A percentile compares a stretch with the other conserved stretches of the same genome.
Evolutionary conservation across 1,139 yeast genomes (phyloP).

Genomic region (Arxiozyma bovina): DNA sequence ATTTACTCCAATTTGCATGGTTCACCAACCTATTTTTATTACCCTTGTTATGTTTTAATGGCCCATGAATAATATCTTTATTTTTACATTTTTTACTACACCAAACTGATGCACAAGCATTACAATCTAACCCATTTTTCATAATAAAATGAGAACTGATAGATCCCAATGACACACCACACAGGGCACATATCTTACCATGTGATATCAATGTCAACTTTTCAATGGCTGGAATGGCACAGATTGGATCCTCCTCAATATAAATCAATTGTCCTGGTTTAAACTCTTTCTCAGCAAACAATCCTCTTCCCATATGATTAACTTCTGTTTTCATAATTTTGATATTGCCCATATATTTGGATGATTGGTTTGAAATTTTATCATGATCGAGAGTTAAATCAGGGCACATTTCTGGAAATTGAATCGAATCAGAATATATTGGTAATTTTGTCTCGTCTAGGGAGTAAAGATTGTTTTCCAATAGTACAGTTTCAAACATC

Average conservation of each 20-base stretch:
- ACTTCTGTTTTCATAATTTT: conserved; percentile 20
- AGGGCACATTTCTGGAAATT: conserved; percentile 38
- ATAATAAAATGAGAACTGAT: conserved; percentile 30
- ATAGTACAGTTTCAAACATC: conserved; percentile 45
- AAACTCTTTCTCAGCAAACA: conserved; percentile 39
- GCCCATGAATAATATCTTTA: conserved; percentile 43
- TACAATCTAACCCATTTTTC: conserved; percentile 56
- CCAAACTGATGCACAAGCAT: conserved; percentile 62
- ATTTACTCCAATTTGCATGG: conserved; percentile 43
- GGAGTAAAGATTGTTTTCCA: conserved; percentile 43
- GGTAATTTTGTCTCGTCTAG: conserved; percentile 30
- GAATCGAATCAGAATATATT: conserved; percentile 46
- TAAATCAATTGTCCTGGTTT: conserved; percentile 47
- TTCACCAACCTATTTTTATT: conserved; percentile 33
- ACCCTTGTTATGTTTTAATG: conserved; percentile 46
- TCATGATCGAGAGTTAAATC: conserved; percentile 9
- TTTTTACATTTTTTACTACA: conserved; percentile 59
- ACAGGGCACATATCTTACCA: conserved; percentile 72
- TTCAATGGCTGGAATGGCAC: conserved; percentile 65
- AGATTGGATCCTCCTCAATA: conserved; percentile 53
- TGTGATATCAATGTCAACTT: conserved; percentile 50
- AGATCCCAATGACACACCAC: conserved; percentile 55
- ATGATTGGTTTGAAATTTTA: neutral
- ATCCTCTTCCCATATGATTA: conserved; percentile 37
- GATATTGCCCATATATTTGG: neutral